A percentile compares a stretch with the other conserved stretches of the same genome.
Conservation (phyloP, 345 rosid species). For the Eucalyptus cladocalyx region DNA sequence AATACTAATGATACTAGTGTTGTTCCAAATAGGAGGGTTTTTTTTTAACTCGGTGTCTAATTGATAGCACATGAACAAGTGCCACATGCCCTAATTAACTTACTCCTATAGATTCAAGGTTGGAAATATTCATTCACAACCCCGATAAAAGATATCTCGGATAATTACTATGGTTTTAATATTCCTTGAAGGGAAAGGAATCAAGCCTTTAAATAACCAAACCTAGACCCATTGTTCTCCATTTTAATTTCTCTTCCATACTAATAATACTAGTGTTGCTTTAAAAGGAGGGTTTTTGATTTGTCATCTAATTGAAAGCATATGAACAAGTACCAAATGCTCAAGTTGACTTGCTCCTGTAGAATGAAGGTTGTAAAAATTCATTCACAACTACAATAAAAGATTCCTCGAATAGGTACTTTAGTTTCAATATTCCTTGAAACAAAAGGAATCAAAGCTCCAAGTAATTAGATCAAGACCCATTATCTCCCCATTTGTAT, state of each 20-base stretch:
- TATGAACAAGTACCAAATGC: background rate
- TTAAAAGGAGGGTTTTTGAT: no score
- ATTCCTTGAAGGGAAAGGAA: no score
- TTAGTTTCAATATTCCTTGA: background rate
- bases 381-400: background rate
- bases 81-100: no score
- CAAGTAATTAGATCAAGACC: background rate
- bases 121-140: background rate
- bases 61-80: no score
- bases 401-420: background rate
- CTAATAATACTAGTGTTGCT: background rate
- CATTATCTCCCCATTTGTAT: background rate
- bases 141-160: no score
- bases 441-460: background rate
- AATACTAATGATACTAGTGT: background rate
- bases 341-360: background rate
- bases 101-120: background rate
- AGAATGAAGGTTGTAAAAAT: background rate
- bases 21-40: background rate
- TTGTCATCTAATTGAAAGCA: background rate
- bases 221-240: no score
- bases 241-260: background rate
- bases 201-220: no score
- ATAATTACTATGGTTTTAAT: no score
- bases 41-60: no score